Conservation (phyloP, 2,329 filamentous ascomycete genomes). For the Allantophomopsis cytisporea region DNA sequence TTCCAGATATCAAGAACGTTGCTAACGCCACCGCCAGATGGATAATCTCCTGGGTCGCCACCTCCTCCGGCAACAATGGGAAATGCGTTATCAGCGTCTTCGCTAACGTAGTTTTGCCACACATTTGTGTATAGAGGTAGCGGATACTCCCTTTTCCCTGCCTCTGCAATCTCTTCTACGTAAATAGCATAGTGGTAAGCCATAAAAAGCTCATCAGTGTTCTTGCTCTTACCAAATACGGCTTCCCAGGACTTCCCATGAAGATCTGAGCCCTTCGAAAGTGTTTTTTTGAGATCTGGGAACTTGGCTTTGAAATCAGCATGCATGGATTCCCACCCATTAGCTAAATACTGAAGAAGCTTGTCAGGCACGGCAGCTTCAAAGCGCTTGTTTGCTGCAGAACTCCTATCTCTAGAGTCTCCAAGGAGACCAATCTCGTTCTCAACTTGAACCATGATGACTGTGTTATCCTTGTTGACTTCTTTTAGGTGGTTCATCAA, state of each 20-base stretch:
- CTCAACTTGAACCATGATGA: slow-evolving; percentile 44
- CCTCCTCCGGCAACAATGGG: slow-evolving; percentile 27
- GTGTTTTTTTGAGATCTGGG: slow-evolving; percentile 5
- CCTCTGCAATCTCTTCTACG: slow-evolving; percentile 23
- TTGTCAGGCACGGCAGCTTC: slow-evolving; percentile 20
- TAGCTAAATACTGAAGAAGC: slow-evolving; percentile 17
- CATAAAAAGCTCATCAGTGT: slow-evolving; percentile 33
- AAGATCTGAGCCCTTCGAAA: neutral
- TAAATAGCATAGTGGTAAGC: slow-evolving; percentile 28
- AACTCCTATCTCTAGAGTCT: slow-evolving; percentile 32
- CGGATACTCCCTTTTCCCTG: slow-evolving; percentile 25
- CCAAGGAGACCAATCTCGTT: slow-evolving; percentile 38
- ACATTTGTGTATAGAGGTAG: slow-evolving; percentile 31
- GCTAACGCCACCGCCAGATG: slow-evolving; percentile 28
- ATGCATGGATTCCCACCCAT: slow-evolving; percentile 15
- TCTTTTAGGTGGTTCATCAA: slow-evolving; percentile 25
- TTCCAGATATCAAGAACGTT: slow-evolving; percentile 31
- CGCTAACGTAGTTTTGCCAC: slow-evolving; percentile 27
- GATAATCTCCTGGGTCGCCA: slow-evolving; percentile 27
- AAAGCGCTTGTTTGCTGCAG: slow-evolving; percentile 26
- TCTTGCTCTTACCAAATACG: slow-evolving; percentile 22
- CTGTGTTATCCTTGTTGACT: slow-evolving; percentile 31
- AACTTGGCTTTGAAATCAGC: no score
- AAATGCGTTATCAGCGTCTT: slow-evolving; percentile 17
- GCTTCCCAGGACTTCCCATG: slow-evolving; percentile 19